These are phyloP conservation scores for Mycena haematopus DNA, from an alignment of 768 basidiomycete species.

Conservation along the genomic window DNA sequence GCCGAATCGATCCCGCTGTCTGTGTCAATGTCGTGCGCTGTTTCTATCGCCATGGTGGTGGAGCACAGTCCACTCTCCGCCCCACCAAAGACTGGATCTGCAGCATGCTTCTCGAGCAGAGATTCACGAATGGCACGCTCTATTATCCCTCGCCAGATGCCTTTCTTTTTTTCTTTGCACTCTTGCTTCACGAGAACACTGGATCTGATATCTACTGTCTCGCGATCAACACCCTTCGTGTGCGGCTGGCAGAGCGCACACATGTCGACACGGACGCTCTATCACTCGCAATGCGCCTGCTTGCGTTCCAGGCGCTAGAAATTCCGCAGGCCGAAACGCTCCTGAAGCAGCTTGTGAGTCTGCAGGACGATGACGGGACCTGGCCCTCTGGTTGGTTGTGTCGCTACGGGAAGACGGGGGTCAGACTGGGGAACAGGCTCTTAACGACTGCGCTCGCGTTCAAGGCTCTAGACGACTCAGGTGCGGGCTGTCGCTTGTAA, in stretches of 20 bases:
- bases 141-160: conserved; percentile 3
- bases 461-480: neutral
- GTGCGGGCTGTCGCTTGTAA: no score
- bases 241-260: neutral
- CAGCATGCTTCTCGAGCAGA: neutral
- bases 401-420: neutral
- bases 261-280: neutral
- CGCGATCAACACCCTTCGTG: neutral
- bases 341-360: no score
- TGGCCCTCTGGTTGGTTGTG: conserved; percentile 1
- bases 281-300: neutral
- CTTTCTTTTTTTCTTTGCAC: conserved; percentile 6
- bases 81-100: neutral
- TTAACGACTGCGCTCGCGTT: neutral
- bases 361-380: neutral
- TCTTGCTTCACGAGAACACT: neutral
- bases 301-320: neutral
- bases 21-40: conserved; percentile 7
- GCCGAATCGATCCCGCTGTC: neutral
- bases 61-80: neutral
- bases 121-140: neutral
- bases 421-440: neutral
- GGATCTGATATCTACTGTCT: neutral
- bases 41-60: neutral
- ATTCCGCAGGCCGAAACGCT: neutral